Percentiles rank a stretch among this genome's conserved stretches.
phyloP scores from a whole-genome alignment of 2,329 filamentous ascomycete genomes.

The Sordariomycetes sp. region DNA sequence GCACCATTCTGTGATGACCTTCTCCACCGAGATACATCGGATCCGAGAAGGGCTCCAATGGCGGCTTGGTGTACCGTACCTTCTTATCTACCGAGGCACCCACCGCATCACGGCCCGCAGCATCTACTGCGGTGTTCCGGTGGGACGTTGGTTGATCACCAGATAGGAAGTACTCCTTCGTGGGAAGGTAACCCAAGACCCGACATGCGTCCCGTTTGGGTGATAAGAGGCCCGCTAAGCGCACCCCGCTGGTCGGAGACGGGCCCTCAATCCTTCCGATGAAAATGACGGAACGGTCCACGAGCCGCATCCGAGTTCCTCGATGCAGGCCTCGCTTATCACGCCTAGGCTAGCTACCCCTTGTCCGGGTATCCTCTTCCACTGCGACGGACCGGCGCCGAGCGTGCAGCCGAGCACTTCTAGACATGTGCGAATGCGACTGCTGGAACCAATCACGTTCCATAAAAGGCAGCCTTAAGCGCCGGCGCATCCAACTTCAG shows the following conservation, averaged over 20 bases:
- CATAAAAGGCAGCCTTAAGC: background rate
- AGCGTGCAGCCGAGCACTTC: background rate
- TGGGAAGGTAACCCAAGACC: background rate
- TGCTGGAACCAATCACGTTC: slow-evolving; percentile 2
- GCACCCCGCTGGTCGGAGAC: background rate
- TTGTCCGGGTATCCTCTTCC: background rate
- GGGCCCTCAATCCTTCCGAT: background rate
- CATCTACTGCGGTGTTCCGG: too few species aligned
- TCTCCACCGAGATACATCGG: too few species aligned
- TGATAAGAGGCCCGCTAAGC: background rate
- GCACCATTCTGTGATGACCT: too few species aligned
- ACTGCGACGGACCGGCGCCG: background rate
- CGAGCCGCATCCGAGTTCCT: background rate
- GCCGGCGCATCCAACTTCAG: slow-evolving; percentile 1
- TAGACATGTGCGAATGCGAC: background rate
- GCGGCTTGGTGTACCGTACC: too few species aligned
- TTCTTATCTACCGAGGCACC: too few species aligned
- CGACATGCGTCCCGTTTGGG: background rate
- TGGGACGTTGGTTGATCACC: too few species aligned
- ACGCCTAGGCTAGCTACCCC: background rate
- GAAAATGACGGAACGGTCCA: background rate
- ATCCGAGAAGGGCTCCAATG: too few species aligned
- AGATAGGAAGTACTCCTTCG: too few species aligned
- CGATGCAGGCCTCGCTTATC: background rate
- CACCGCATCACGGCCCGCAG: too few species aligned